Conservation (phyloP, 1,139 yeast genomes). For the Yarrowia galli region DNA sequence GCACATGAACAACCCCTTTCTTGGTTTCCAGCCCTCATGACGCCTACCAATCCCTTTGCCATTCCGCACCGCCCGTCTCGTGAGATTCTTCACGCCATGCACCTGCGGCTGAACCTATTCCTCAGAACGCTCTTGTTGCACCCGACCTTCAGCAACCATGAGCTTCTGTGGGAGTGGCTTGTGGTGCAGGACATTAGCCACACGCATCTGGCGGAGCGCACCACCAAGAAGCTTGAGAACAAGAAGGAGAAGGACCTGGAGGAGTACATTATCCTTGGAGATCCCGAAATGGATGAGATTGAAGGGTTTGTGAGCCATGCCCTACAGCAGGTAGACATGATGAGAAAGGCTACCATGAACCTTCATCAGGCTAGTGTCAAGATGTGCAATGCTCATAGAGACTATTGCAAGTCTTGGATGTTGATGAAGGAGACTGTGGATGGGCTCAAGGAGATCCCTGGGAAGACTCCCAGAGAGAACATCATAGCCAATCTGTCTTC, state of each 20-base stretch:
- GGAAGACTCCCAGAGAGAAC: neutral
- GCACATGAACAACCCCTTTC: slow-evolving; percentile 51
- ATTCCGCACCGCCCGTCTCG: slow-evolving; percentile 51
- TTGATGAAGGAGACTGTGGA: slow-evolving; percentile 43
- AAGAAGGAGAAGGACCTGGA: slow-evolving; percentile 49
- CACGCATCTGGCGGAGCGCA: slow-evolving; percentile 49
- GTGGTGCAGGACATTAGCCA: slow-evolving; percentile 52
- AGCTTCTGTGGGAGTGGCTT: slow-evolving; percentile 57
- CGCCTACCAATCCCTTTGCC: slow-evolving; percentile 49
- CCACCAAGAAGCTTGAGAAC: slow-evolving; percentile 50
- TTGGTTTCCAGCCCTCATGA: slow-evolving; percentile 51
- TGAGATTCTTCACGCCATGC: slow-evolving; percentile 57
- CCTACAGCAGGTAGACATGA: slow-evolving; percentile 28
- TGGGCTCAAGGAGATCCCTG: slow-evolving; percentile 39
- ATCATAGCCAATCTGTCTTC: slow-evolving; percentile 15
- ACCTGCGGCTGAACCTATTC: slow-evolving; percentile 59
- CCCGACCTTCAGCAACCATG: slow-evolving; percentile 51
- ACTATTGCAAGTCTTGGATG: slow-evolving; percentile 43
- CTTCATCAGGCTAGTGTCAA: slow-evolving; percentile 38
- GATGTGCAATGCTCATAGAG: slow-evolving; percentile 43
- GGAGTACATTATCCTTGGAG: slow-evolving; percentile 44
- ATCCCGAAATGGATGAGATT: slow-evolving; percentile 44
- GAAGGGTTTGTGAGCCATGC: slow-evolving; percentile 47
- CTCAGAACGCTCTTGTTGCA: slow-evolving; percentile 54
- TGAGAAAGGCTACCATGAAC: slow-evolving; percentile 38